Evolutionary conservation across 371 early-diverging fungal species (phyloP).

Genomic region (Sporodiniella umbellata): DNA sequence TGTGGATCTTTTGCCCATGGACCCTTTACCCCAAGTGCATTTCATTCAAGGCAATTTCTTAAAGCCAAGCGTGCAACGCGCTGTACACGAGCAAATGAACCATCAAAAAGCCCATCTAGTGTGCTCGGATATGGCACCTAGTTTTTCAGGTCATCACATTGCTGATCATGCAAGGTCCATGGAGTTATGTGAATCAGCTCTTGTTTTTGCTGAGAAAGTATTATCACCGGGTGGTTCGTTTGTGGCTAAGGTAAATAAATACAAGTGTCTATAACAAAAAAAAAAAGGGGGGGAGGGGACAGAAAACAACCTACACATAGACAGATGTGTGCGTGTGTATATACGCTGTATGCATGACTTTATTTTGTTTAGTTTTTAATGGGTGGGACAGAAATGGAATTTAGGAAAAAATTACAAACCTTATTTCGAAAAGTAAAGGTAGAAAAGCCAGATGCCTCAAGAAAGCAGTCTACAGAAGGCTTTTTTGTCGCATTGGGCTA

Average conservation of each 20-base stretch:
- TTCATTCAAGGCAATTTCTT: slow-evolving; percentile 70
- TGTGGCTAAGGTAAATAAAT: slow-evolving; percentile 70
- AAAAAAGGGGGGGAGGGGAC: slow-evolving; percentile 5
- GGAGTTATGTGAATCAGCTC: slow-evolving; percentile 69
- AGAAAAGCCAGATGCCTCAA: slow-evolving; percentile 70
- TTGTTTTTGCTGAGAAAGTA: slow-evolving; percentile 59
- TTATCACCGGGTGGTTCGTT: slow-evolving; percentile 63
- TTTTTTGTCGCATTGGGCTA: slow-evolving; percentile 66
- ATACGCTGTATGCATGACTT: not conserved
- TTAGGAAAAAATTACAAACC: slow-evolving; percentile 38
- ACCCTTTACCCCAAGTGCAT: slow-evolving; percentile 61
- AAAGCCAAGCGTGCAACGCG: slow-evolving; percentile 23
- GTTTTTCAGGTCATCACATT: slow-evolving; percentile 61
- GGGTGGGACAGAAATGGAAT: slow-evolving; percentile 60
- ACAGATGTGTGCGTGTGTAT: too few relatives aligned
- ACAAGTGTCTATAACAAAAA: slow-evolving; percentile 3
- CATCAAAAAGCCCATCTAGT: slow-evolving; percentile 54
- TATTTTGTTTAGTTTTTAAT: slow-evolving; percentile 50
- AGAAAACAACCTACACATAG: too few relatives aligned
- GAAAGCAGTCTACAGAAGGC: slow-evolving; percentile 74
- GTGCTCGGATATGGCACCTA: slow-evolving; percentile 81
- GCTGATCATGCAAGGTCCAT: slow-evolving; percentile 53
- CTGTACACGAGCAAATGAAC: slow-evolving; percentile 37
- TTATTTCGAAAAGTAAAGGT: slow-evolving; percentile 49
- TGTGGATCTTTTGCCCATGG: slow-evolving; percentile 73